Conservation (phyloP, 257 asterid genomes). For the Buddleja alternifolia region DNA sequence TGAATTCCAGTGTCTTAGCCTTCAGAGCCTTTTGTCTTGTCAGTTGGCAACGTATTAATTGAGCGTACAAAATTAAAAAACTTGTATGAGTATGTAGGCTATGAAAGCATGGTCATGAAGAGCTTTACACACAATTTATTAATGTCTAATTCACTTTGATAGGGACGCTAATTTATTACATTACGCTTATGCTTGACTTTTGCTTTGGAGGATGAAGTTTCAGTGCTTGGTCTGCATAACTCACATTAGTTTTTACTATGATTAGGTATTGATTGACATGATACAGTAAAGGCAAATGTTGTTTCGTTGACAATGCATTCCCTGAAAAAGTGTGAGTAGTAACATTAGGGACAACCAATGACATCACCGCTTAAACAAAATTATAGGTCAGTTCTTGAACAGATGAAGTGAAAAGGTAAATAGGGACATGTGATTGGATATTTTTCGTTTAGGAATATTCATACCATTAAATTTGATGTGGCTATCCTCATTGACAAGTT, state of each 20-base stretch:
- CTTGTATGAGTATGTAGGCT: neutral
- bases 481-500: no score
- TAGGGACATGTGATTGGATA: slow-evolving; percentile 4
- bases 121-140: neutral
- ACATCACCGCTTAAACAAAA: neutral
- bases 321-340: neutral
- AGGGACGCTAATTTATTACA: neutral
- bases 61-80: neutral
- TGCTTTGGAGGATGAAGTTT: neutral
- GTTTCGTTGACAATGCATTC: neutral
- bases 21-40: neutral
- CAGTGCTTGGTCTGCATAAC: neutral
- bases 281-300: neutral
- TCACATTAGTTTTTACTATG: neutral
- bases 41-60: neutral
- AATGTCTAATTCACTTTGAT: neutral
- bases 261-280: neutral
- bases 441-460: no score
- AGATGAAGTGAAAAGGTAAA: neutral
- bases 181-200: neutral
- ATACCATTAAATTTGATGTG: no score
- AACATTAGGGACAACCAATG: neutral
- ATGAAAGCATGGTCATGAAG: neutral
- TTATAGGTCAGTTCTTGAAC: neutral
- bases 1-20: slow-evolving; percentile 1